Conservation (phyloP, 1,139 yeast species). For the Wickerhamiella pararugosa region DNA sequence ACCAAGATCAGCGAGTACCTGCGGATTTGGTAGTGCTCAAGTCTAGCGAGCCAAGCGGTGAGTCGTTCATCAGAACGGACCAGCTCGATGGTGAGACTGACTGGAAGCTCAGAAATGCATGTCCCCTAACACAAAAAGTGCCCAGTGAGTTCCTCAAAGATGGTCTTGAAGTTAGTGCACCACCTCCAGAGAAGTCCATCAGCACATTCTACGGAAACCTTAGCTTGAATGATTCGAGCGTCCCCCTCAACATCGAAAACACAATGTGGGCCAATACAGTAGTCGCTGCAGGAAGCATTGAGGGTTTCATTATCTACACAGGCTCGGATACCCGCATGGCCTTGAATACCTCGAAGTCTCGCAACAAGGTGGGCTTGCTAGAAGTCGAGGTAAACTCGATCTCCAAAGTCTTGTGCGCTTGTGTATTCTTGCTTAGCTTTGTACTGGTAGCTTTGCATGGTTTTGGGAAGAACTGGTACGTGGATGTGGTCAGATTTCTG, state of each 20-base stretch:
- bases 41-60: slow-evolving; percentile 70
- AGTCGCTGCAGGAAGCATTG: slow-evolving; percentile 79
- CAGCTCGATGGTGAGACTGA: slow-evolving; percentile 98
- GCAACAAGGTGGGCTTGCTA: slow-evolving; percentile 80
- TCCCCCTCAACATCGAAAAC: slow-evolving; percentile 72
- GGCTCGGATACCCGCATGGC: slow-evolving; percentile 91
- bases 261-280: slow-evolving; percentile 98
- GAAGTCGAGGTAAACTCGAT: slow-evolving; percentile 82
- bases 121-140: slow-evolving; percentile 51
- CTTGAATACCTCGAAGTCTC: slow-evolving; percentile 75
- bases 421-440: slow-evolving; percentile 67
- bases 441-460: slow-evolving; percentile 71
- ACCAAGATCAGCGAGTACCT: slow-evolving; percentile 77
- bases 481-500: slow-evolving; percentile 77
- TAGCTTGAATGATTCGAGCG: slow-evolving; percentile 36
- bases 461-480: slow-evolving; percentile 65
- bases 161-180: slow-evolving; percentile 42
- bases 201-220: slow-evolving; percentile 68
- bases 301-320: slow-evolving; percentile 79
- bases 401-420: slow-evolving; percentile 75
- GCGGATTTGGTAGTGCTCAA: slow-evolving; percentile 82
- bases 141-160: slow-evolving; percentile 32
- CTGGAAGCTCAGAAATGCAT: slow-evolving; percentile 84
- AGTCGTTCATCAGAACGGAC: slow-evolving; percentile 88
- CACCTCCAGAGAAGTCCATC: slow-evolving; percentile 71